These are phyloP conservation scores for Coemansia sp. DNA, from an alignment of 192 early-diverging fungal genomes.

Conservation along the genomic window DNA sequence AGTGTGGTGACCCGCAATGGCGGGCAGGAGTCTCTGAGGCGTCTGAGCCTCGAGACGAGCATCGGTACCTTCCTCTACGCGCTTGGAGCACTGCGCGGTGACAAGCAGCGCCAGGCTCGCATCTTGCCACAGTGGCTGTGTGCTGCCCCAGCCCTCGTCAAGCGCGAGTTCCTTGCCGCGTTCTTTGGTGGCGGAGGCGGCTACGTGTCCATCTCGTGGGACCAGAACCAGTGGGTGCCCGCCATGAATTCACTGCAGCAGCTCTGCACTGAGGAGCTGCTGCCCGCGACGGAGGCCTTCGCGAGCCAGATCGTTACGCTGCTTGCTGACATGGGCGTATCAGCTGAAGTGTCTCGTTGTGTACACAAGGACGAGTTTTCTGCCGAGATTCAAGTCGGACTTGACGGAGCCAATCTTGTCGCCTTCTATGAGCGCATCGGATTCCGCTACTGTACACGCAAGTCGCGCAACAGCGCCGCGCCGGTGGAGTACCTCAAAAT, in stretches of 20 bases:
- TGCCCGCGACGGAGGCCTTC: slow-evolving; percentile 13
- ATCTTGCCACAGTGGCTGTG: slow-evolving; percentile 24
- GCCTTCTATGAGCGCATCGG: slow-evolving; percentile 34
- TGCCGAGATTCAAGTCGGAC: neutral
- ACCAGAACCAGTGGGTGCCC: slow-evolving; percentile 6
- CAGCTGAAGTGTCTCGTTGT: slow-evolving; percentile 2
- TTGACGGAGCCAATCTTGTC: neutral
- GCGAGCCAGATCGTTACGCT: slow-evolving; percentile 12
- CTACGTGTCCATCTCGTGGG: slow-evolving; percentile 7
- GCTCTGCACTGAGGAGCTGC: neutral
- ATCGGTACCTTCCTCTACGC: slow-evolving; percentile 3
- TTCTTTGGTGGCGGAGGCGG: slow-evolving; percentile 1
- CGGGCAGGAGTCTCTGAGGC: neutral
- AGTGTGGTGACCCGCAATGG: neutral
- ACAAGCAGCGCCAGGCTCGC: neutral
- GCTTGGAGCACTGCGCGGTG: slow-evolving; percentile 4
- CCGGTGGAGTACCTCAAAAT: slow-evolving; percentile 25
- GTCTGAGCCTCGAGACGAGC: slow-evolving; percentile 1
- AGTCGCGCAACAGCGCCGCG: slow-evolving; percentile 15
- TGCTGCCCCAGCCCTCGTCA: slow-evolving; percentile 16
- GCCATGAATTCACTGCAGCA: slow-evolving; percentile 13
- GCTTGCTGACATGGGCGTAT: slow-evolving; percentile 20
- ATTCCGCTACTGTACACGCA: slow-evolving; percentile 19
- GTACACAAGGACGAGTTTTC: neutral
- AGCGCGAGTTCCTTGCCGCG: slow-evolving; percentile 35